Conservation (phyloP, 164 flowering plant species). For the Piper longum region DNA sequence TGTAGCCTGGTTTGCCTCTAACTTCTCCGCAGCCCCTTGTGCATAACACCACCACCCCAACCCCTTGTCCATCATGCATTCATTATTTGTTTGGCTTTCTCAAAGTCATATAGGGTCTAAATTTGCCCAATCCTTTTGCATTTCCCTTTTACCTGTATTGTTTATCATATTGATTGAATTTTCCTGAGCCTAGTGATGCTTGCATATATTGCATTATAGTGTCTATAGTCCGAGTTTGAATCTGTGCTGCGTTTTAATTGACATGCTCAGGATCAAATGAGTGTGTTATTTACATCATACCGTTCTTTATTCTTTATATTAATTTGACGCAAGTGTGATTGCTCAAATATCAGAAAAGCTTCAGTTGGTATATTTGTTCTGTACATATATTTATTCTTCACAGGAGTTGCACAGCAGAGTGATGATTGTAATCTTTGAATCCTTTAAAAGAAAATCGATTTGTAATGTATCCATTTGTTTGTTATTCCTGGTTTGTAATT, state of each 20-base stretch:
- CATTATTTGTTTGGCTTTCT: neutral
- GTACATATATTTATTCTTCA: neutral
- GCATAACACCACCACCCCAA: neutral
- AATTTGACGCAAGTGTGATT: neutral
- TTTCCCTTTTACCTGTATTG: neutral
- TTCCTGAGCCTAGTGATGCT: neutral
- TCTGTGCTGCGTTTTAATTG: neutral
- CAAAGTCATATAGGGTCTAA: neutral
- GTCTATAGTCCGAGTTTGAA: neutral
- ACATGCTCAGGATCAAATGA: neutral
- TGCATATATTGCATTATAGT: neutral
- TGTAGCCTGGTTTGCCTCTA: neutral
- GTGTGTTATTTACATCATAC: neutral
- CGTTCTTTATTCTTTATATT: neutral
- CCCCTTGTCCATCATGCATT: neutral
- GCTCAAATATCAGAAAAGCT: neutral
- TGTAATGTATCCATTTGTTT: too few relatives aligned
- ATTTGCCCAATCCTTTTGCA: neutral
- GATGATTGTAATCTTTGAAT: neutral
- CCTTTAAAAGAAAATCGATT: too few relatives aligned
- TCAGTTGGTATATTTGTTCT: neutral
- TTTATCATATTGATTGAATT: constrained; percentile 1
- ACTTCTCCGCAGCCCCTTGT: neutral
- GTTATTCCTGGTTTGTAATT: neutral
- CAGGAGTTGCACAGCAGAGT: neutral